These are phyloP conservation scores for Salvia splendens DNA, from an alignment of 257 asterid species.

Conservation along the genomic window DNA sequence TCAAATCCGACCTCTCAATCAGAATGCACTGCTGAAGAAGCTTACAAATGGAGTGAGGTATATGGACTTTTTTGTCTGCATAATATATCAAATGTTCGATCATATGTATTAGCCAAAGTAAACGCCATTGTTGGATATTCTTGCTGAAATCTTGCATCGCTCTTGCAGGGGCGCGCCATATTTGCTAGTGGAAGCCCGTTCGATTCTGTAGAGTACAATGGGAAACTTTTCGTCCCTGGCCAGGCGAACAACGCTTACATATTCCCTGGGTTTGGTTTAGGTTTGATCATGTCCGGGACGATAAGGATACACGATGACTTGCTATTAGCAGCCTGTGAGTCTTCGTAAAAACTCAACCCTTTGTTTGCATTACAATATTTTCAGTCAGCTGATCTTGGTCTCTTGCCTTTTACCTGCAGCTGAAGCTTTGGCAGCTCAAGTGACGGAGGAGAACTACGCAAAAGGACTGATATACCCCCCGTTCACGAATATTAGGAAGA, in stretches of 20 bases:
- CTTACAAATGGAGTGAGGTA: conserved; percentile 85
- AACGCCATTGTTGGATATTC: not conserved
- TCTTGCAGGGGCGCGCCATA: conserved; percentile 75
- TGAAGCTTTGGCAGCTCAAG: conserved; percentile 84
- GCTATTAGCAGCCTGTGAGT: conserved; percentile 92
- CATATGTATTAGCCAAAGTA: not conserved
- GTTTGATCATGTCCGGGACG: conserved; percentile 92
- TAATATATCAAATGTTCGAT: not conserved
- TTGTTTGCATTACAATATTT: not conserved
- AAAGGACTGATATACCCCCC: conserved; percentile 96
- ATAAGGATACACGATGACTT: conserved; percentile 86
- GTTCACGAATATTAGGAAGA: conserved; percentile 74
- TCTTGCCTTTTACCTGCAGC: conserved; percentile 45
- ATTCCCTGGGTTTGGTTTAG: conserved; percentile 96
- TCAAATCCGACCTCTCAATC: conserved; percentile 95
- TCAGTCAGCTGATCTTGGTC: conserved; percentile 2
- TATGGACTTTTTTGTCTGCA: not conserved
- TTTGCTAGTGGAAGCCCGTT: conserved; percentile 98
- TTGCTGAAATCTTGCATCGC: conserved; percentile 1
- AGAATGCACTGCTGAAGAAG: conserved; percentile 97
- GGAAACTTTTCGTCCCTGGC: conserved; percentile 69
- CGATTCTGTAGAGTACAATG: conserved; percentile 74
- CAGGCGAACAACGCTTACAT: conserved; percentile 98
- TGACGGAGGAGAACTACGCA: conserved; percentile 66
- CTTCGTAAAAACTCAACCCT: not conserved